These are phyloP conservation scores for Penicillium flavigenum DNA, from an alignment of 495 filamentous ascomycete species.

Conservation along the genomic window DNA sequence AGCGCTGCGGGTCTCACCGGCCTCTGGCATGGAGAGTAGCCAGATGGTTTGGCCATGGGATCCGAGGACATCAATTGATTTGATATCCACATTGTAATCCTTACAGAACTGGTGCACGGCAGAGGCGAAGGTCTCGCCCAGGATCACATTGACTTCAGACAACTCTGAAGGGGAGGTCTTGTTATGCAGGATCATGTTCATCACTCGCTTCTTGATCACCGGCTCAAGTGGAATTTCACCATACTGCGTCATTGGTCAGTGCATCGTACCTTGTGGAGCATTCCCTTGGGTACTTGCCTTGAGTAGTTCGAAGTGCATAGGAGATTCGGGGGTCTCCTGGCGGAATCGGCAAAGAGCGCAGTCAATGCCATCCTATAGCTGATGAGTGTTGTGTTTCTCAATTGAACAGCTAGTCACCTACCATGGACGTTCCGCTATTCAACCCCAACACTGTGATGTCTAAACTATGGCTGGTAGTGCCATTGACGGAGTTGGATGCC, in stretches of 20 bases:
- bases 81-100: constrained; percentile 44
- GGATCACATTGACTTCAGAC: constrained; percentile 53
- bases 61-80: constrained; percentile 53
- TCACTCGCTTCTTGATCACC: constrained; percentile 55
- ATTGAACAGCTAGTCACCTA: constrained; percentile 12
- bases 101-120: constrained; percentile 49
- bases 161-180: constrained; percentile 51
- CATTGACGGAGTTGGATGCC: neutral
- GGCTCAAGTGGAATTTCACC: constrained; percentile 49
- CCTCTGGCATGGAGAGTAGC: constrained; percentile 53
- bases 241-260: constrained; percentile 23
- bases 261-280: neutral
- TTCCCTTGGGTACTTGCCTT: constrained; percentile 26
- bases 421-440: constrained; percentile 48
- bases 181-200: constrained; percentile 56
- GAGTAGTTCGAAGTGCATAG: constrained; percentile 50
- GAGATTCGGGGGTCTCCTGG: constrained; percentile 46
- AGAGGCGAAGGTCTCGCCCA: constrained; percentile 52
- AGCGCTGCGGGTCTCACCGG: constrained; percentile 48
- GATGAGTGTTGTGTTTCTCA: constrained; percentile 5
- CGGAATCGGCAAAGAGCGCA: constrained; percentile 52
- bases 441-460: constrained; percentile 52
- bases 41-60: constrained; percentile 61
- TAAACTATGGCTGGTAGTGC: constrained; percentile 17
- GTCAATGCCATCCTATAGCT: constrained; percentile 47